phyloP scores from a whole-genome alignment of 768 basidiomycete genomes.

The Pleurotus ostreatus region DNA sequence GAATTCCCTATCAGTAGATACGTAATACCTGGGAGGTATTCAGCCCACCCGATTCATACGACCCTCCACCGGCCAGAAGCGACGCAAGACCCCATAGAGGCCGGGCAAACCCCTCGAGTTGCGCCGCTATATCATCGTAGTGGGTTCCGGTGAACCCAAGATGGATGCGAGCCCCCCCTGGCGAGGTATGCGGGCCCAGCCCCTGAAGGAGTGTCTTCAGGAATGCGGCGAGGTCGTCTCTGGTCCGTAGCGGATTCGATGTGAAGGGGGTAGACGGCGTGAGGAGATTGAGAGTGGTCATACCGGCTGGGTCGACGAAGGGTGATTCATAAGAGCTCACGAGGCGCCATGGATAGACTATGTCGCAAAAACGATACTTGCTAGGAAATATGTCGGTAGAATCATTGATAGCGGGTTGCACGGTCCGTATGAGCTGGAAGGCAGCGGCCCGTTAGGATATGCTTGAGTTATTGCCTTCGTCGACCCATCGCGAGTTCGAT shows the following conservation, averaged over 20 bases:
- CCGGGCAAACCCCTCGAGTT: constrained; percentile 73
- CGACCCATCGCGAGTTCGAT: too few species aligned
- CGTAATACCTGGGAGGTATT: too few species aligned
- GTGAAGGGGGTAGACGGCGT: constrained; percentile 39
- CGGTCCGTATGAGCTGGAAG: too few species aligned
- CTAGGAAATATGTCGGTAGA: neutral
- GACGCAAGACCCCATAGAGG: constrained; percentile 75
- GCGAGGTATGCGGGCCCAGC: constrained; percentile 64
- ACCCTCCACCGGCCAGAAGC: constrained; percentile 59
- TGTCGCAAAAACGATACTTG: too few species aligned
- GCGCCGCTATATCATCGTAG: constrained; percentile 67
- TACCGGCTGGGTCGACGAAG: neutral
- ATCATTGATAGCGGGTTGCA: neutral
- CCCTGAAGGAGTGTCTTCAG: constrained; percentile 60
- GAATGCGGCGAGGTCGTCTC: constrained; percentile 53
- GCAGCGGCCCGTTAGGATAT: too few species aligned
- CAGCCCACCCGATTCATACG: constrained; percentile 29
- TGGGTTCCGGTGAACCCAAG: constrained; percentile 69
- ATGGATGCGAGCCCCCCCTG: constrained; percentile 68
- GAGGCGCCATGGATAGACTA: too few species aligned
- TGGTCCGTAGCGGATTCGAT: constrained; percentile 59
- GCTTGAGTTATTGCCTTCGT: too few species aligned
- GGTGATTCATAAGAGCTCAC: too few species aligned
- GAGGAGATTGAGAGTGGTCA: constrained; percentile 28
- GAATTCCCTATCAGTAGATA: neutral